Evolutionary conservation across 352 stramenopile genomes (phyloP).

Genomic region (Nothophytophthora sp.): DNA sequence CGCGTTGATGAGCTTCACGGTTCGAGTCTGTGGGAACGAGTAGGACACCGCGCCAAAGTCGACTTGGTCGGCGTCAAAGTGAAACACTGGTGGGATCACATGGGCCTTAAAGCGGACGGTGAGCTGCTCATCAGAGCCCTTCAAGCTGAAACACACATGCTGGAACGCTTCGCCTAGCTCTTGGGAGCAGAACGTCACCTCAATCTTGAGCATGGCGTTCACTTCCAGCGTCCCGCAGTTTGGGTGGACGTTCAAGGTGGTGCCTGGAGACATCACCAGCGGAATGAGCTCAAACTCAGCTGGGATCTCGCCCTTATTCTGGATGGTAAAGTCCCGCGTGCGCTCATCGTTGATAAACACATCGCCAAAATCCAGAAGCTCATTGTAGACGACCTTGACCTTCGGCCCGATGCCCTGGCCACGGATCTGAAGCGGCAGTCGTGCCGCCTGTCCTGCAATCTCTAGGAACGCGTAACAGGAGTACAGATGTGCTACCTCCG

Average conservation of each 20-base stretch:
- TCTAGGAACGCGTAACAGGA: conserved; percentile 87
- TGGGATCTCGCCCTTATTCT: conserved; percentile 95
- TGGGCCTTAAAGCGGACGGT: conserved; percentile 83
- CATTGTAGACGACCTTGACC: conserved; percentile 92
- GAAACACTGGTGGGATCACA: conserved; percentile 94
- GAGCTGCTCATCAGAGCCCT: conserved; percentile 88
- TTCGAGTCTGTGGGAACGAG: conserved; percentile 82
- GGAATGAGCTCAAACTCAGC: conserved; percentile 73
- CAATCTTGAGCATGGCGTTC: conserved; percentile 83
- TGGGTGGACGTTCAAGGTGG: conserved; percentile 47
- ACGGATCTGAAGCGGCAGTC: conserved; percentile 89
- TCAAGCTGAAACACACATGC: conserved; percentile 81
- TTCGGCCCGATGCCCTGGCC: conserved; percentile 93
- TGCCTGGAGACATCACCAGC: conserved; percentile 34
- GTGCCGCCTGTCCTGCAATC: conserved; percentile 85
- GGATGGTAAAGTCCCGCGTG: conserved; percentile 89
- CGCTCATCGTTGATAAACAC: conserved; percentile 93
- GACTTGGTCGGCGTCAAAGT: conserved; percentile 89
- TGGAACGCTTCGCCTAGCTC: conserved; percentile 89
- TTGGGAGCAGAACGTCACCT: conserved; percentile 87
- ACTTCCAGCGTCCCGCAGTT: conserved; percentile 58
- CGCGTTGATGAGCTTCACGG: conserved; percentile 90
- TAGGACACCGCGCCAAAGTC: conserved; percentile 94
- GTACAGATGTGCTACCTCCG: conserved; percentile 81
- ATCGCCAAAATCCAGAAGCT: conserved; percentile 94